Evolutionary conservation across 768 basidiomycete genomes (phyloP), one percentile per base, ranked within the genome.

Genomic region (Serendipita sp.): DNA sequence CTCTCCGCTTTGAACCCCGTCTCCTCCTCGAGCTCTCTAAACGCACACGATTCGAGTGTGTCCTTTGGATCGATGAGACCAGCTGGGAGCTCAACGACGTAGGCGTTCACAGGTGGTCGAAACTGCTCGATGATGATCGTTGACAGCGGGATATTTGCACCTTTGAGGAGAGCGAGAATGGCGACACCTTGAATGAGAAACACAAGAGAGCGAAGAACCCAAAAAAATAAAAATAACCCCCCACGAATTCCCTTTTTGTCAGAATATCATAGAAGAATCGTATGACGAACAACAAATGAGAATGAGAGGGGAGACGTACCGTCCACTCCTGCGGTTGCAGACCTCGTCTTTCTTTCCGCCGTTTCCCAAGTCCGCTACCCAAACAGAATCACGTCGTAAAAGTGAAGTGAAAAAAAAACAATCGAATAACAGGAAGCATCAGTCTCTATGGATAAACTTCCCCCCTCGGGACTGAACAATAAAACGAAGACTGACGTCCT

Each of bases 101-200:
- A 79, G 67, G 84, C 85, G 69, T 82, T 86, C 52, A 92, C 79
- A 0, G 94, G 91, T 0, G 95, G 92, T 30, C 95, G 84, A 73
- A 87, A 97, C 72, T 96, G 94, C 71, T 95, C 91, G 69, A 96
- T 84, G 68, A 97, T 78, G 64, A 95, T 80, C 3, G 89, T 92
- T 1, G 88, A 89, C 3, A 80, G 73, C 3, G 84, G 84, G 78
- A 5, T 81, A 83, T 73, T 83, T 83, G 48, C 92, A 92, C 41
- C 36, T 5, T 82, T 81, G 51, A 97, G 78, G 32, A 96, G 75
- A 13, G 91, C 84, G 3, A 96, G 76, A 47, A 96, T 83, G 3
- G 91, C 87, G 10, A 97, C 93, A 63, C 85, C 94, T 92, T 67
- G 0, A 18, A 62, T 11, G 44, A 47, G 8, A n/a, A 38, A 18